Percentiles rank a stretch among this genome's conserved stretches.
phyloP scores from a whole-genome alignment of 352 stramenopile species.

The Globisporangium nagaii region DNA sequence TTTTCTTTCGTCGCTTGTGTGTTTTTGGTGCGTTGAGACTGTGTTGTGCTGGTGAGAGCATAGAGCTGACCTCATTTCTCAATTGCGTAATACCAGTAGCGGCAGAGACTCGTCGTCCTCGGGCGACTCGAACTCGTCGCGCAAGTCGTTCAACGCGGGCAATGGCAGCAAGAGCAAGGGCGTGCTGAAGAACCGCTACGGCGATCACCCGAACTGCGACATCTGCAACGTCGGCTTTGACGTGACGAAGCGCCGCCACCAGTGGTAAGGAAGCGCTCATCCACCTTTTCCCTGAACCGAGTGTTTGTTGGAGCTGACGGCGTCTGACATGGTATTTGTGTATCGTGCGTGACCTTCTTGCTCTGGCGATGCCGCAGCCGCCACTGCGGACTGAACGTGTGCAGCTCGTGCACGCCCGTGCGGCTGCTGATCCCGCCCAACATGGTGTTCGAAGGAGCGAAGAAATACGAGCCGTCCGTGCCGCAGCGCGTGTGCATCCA shows the following conservation, averaged over 20 bases:
- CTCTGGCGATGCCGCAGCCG: conserved; percentile 14
- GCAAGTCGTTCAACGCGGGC: too few species aligned
- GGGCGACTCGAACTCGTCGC: conserved; percentile 22
- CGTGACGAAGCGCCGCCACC: conserved; percentile 50
- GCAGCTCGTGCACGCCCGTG: conserved; percentile 46
- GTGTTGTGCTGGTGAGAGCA: not conserved
- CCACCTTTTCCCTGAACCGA: not conserved
- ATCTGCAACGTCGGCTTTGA: conserved; percentile 55
- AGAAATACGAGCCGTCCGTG: conserved; percentile 42
- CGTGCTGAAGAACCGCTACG: conserved; percentile 61
- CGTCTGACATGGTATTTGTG: conserved; percentile 2
- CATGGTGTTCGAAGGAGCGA: conserved; percentile 35
- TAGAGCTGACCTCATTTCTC: too few species aligned
- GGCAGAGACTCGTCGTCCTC: conserved; percentile 32
- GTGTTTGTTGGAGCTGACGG: too few species aligned
- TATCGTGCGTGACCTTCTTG: not conserved
- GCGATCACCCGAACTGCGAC: conserved; percentile 54
- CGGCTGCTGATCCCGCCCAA: conserved; percentile 37
- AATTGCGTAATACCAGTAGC: not conserved
- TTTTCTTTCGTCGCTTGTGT: not conserved
- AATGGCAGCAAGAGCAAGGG: conserved; percentile 24
- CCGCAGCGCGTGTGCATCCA: conserved; percentile 55
- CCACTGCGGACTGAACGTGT: conserved; percentile 34
- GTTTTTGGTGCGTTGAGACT: not conserved
- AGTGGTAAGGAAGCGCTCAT: conserved; percentile 35